Conservation (phyloP, 73 alveolate species). For the Uronychia setigera region DNA sequence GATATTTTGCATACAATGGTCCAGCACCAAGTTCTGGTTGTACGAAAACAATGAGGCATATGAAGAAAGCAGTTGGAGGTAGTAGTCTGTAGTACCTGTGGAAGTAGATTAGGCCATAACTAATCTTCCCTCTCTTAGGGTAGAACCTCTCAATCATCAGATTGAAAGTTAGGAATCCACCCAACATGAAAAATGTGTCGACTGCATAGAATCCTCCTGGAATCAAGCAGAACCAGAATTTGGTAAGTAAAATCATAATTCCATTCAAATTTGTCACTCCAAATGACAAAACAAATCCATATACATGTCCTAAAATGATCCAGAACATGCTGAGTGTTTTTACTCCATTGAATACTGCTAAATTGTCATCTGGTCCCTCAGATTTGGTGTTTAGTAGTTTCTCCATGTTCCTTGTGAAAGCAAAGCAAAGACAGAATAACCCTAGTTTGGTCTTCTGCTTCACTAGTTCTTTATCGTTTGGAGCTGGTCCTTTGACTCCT, state of each 20-base stretch:
- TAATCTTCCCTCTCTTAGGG: conserved; percentile 9
- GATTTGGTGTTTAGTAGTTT: neutral
- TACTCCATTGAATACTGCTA: conserved; percentile 30
- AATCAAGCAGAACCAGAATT: neutral
- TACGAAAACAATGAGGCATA: conserved; percentile 7
- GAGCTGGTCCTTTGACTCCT: neutral
- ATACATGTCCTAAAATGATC: conserved; percentile 15
- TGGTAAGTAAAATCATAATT: too few relatives aligned
- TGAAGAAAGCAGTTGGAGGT: conserved; percentile 19
- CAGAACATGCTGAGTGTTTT: conserved; percentile 11
- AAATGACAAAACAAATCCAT: neutral
- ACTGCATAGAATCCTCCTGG: conserved; percentile 36
- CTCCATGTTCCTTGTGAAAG: conserved; percentile 7
- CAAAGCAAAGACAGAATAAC: neutral
- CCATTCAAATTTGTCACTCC: neutral
- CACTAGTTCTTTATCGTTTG: neutral
- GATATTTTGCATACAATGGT: conserved; percentile 21
- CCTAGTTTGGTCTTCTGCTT: neutral
- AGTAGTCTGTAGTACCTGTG: conserved; percentile 5
- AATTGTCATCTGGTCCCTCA: conserved; percentile 16
- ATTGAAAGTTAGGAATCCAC: conserved; percentile 7
- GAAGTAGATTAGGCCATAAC: conserved; percentile 18
- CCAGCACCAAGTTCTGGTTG: conserved; percentile 40
- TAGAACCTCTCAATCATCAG: neutral
- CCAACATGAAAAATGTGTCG: conserved; percentile 11